Base-by-base conservation (phyloP, 192 early-diverging fungal species). In the Umbelopsis vinacea region DNA sequence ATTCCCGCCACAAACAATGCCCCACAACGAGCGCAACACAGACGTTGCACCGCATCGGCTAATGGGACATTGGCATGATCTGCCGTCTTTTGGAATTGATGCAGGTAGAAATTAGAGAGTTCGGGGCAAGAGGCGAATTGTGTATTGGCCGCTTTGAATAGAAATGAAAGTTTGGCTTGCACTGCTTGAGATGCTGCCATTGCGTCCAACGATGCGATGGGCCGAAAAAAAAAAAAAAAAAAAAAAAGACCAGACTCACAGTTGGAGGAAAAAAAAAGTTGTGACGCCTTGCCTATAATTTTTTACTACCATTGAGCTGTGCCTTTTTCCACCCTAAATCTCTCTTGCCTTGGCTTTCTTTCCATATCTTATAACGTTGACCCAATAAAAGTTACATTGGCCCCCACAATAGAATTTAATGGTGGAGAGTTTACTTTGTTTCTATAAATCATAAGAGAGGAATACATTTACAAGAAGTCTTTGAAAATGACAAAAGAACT, bases 1-100 rank as follows among this genome's bases (percentile, higher is more conserved):
- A 85, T 14, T 10, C 84, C 84, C 2, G 79, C 79, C 2, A 79
- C 75, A 69, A 85, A 85, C 52, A 85, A 76, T 43, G 72, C 78
- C 9, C 81, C 81, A 52, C 84, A 85, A 69, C 77, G 75, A 22
- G 70, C 66, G 57, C 84, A 85, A 24, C 75, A 79, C 45, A 67
- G 67, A 43, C 74, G 53, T 24, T 77, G 79, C 17, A 85, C 76
- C 37, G 73, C 81, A 29, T 81, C 79, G n/a, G 82, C 76, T 14
- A 85, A 76, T 21, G 67, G 69, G n/a, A 83, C 54, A 45, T 83
- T 72, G 9, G 70, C 71, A 47, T 72, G 68, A 60, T 67, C 73
- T 2, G 81, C 77, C n/a, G 73, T 47, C 8, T 46, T 47, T 38
- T 81, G 72, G 55, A 82, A 83, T 67, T 81, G 79, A n/a, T 75